Evolutionary conservation across 805 yeast species (phyloP).

Genomic region (Cyberlindnera bimundalis): DNA sequence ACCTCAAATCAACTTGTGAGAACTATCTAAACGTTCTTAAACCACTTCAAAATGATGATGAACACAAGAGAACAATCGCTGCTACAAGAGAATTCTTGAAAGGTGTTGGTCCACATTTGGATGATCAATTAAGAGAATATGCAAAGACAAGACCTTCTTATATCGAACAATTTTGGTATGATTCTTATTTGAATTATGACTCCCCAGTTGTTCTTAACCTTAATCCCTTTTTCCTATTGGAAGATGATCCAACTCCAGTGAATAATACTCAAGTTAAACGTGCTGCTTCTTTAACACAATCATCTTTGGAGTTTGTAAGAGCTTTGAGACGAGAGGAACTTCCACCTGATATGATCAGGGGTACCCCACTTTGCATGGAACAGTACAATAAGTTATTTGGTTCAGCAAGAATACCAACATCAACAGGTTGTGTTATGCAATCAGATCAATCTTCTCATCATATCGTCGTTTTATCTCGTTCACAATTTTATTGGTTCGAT

Average conservation of each 20-base stretch:
- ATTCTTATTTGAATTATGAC: constrained; percentile 82
- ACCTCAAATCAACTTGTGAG: constrained; percentile 60
- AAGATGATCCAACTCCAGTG: constrained; percentile 78
- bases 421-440: constrained; percentile 81
- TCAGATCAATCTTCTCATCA: constrained; percentile 74
- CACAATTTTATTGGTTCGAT: constrained; percentile 94
- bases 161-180: constrained; percentile 94
- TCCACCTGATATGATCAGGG: constrained; percentile 64
- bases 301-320: constrained; percentile 74
- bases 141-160: constrained; percentile 66
- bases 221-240: constrained; percentile 85
- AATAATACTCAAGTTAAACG: constrained; percentile 60
- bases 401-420: constrained; percentile 80
- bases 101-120: constrained; percentile 54
- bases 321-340: constrained; percentile 74
- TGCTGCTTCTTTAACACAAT: constrained; percentile 74
- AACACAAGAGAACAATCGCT: constrained; percentile 55
- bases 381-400: constrained; percentile 88
- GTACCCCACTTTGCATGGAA: constrained; percentile 81
- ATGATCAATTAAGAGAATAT: constrained; percentile 60
- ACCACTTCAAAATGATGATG: constrained; percentile 79
- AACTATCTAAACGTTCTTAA: constrained; percentile 63
- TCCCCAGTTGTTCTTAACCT: constrained; percentile 88
- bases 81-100: constrained; percentile 58
- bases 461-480: constrained; percentile 74